Conservation (phyloP, 1,284 basidiomycete species). For the Ganoderma lucidum region DNA sequence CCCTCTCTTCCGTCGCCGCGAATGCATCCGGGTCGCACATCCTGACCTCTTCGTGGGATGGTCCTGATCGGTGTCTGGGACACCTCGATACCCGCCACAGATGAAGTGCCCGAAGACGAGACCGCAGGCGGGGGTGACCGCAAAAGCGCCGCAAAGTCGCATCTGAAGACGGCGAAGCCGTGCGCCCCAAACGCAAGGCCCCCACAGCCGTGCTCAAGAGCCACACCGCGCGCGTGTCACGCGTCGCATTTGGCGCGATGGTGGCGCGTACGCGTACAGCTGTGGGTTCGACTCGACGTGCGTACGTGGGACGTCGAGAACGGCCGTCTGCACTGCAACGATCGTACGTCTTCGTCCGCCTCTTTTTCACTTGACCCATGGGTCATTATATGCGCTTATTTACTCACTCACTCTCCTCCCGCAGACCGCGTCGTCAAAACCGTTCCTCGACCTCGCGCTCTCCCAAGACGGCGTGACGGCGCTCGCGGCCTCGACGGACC, state of each 20-base stretch:
- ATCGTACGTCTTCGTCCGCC: conserved; percentile 56
- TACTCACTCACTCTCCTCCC: conserved; percentile 4
- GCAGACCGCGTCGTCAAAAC: conserved; percentile 73
- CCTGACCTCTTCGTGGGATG: conserved; percentile 84
- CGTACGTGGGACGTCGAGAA: conserved; percentile 76
- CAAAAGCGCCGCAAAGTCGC: conserved; percentile 63
- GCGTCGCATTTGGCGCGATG: conserved; percentile 57
- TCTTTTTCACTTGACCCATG: not conserved
- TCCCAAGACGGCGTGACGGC: conserved; percentile 51
- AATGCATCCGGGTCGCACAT: conserved; percentile 65
- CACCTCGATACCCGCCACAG: conserved; percentile 62
- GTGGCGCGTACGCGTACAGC: conserved; percentile 58
- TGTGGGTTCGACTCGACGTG: conserved; percentile 83
- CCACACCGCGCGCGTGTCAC: conserved; percentile 78
- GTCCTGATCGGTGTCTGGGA: conserved; percentile 83
- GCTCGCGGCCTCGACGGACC: conserved; percentile 72
- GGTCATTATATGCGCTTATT: not conserved
- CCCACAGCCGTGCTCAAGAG: conserved; percentile 75
- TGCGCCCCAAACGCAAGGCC: conserved; percentile 59
- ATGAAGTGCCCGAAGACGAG: conserved; percentile 61
- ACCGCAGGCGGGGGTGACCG: conserved; percentile 44
- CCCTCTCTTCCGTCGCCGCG: conserved; percentile 69
- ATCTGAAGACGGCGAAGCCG: conserved; percentile 38
- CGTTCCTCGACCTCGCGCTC: conserved; percentile 68
- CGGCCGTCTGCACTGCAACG: conserved; percentile 68